Percentiles rank a stretch among this genome's conserved stretches.
phyloP scores from a whole-genome alignment of 1,139 yeast genomes.

The Candida dubliniensis region DNA sequence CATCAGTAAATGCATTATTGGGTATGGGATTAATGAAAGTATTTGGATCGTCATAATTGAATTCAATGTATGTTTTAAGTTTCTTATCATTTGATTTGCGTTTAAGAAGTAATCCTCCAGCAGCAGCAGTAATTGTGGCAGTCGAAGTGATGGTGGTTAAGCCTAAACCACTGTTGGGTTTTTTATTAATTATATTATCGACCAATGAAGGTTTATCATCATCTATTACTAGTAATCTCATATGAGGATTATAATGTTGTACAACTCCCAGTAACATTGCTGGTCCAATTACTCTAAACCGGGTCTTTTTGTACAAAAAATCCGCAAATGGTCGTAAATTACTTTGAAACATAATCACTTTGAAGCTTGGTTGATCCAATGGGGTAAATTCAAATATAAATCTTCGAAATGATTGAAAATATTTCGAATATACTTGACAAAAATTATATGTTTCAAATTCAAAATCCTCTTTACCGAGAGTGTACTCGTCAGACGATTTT shows the following conservation, averaged over 20 bases:
- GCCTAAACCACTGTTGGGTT: constrained; percentile 22
- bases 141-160: too few relatives aligned
- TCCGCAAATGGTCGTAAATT: constrained; percentile 43
- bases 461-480: constrained; percentile 12
- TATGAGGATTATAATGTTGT: constrained; percentile 32
- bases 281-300: constrained; percentile 44
- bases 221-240: constrained; percentile 38
- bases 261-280: constrained; percentile 32
- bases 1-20: constrained; percentile 16
- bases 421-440: constrained; percentile 36
- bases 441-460: constrained; percentile 35
- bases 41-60: constrained; percentile 12
- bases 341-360: constrained; percentile 35
- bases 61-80: not conserved
- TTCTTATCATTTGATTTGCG: constrained; percentile 6
- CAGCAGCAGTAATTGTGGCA: too few relatives aligned
- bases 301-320: constrained; percentile 36
- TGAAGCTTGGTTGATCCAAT: constrained; percentile 16
- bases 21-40: constrained; percentile 35
- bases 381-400: constrained; percentile 22
- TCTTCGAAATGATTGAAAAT: constrained; percentile 29
- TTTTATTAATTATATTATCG: constrained; percentile 35
- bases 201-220: constrained; percentile 36
- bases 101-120: constrained; percentile 22
- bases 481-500: too few relatives aligned